phyloP scores from a whole-genome alignment of 306 rosid genomes.

The Gastrolobium bilobum region DNA sequence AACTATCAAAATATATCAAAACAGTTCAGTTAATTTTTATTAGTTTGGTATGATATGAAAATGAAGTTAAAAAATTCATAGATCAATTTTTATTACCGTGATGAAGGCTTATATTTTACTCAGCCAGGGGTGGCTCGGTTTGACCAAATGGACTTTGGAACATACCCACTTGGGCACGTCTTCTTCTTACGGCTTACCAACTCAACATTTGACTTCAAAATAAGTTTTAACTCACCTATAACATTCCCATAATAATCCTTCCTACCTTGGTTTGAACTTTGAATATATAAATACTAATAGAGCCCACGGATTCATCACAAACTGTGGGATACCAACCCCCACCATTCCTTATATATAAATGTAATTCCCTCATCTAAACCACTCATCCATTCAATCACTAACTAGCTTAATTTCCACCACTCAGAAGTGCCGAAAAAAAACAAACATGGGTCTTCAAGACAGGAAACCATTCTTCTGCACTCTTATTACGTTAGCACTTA shows the following conservation, averaged over 20 bases:
- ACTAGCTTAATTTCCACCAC: background rate
- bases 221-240: constrained; percentile 29
- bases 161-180: constrained; percentile 18
- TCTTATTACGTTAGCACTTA: constrained; percentile 36
- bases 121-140: constrained; percentile 8
- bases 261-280: constrained; percentile 60
- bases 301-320: constrained; percentile 53
- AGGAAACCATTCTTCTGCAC: constrained; percentile 51
- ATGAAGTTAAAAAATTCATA: background rate
- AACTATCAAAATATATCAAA: too few species aligned
- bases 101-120: background rate
- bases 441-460: constrained; percentile 49
- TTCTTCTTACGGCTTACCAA: constrained; percentile 35
- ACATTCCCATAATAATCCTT: constrained; percentile 17
- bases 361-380: constrained; percentile 23
- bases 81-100: background rate
- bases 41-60: too few species aligned
- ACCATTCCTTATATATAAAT: constrained; percentile 13
- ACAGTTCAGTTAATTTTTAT: background rate
- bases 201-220: constrained; percentile 42
- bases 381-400: background rate
- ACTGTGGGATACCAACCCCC: constrained; percentile 47
- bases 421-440: too few species aligned
- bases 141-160: constrained; percentile 22
- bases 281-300: background rate